These are phyloP conservation scores for Antrodiella citrinella DNA, from an alignment of 768 basidiomycete genomes.

Conservation along the genomic window DNA sequence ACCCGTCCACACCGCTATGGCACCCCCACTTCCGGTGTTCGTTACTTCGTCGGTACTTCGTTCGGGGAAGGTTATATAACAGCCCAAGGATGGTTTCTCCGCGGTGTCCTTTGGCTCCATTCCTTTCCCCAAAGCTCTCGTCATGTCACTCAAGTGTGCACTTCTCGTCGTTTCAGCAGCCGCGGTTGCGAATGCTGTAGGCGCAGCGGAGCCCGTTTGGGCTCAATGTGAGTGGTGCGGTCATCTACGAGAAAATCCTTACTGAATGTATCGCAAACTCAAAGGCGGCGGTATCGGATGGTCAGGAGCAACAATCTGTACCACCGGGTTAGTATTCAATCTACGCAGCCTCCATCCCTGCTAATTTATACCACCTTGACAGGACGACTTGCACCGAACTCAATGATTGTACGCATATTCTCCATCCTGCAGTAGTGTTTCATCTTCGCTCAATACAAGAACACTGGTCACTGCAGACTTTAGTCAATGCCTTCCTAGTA, in stretches of 20 bases:
- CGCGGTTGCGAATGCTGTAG: not conserved
- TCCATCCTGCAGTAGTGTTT: too few relatives aligned
- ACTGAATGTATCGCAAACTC: not conserved
- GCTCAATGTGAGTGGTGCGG: constrained; percentile 5
- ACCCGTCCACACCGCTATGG: not conserved
- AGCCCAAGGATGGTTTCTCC: not conserved
- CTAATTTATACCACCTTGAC: too few relatives aligned
- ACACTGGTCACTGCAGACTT: constrained; percentile 24
- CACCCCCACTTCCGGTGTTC: not conserved
- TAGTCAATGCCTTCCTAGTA: constrained; percentile 31
- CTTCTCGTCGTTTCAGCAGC: not conserved
- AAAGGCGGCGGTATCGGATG: constrained; percentile 26
- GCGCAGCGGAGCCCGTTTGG: constrained; percentile 6
- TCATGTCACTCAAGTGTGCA: too few relatives aligned
- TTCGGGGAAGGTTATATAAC: not conserved
- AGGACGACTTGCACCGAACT: constrained; percentile 18
- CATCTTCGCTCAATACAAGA: not conserved
- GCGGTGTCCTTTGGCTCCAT: not conserved
- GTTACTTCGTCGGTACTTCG: not conserved
- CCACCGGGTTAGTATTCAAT: constrained; percentile 29
- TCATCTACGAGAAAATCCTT: not conserved
- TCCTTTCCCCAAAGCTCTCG: too few relatives aligned
- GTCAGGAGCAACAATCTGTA: constrained; percentile 36
- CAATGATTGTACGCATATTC: constrained; percentile 27
- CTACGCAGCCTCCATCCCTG: too few relatives aligned